Evolutionary conservation across 2,329 filamentous ascomycete species (phyloP).

Genomic region (Aspergillus hiratsukae): DNA sequence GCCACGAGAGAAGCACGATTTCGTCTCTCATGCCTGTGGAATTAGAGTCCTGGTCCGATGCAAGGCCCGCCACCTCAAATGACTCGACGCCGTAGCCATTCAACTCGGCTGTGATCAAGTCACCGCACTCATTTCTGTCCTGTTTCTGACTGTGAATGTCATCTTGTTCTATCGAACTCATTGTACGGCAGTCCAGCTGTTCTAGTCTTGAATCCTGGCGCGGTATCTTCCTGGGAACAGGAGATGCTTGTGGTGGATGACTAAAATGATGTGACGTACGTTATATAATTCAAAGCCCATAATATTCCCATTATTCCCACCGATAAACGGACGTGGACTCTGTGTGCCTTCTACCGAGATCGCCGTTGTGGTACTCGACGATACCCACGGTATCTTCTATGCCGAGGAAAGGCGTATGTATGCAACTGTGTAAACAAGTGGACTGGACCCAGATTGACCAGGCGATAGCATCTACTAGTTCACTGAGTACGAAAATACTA

Average conservation of each 20-base stretch:
- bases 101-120: too few relatives aligned
- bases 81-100: constrained; percentile 14
- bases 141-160: constrained; percentile 6
- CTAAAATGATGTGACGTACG: neutral
- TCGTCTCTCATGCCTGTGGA: constrained; percentile 40
- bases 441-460: too few relatives aligned
- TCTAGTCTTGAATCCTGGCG: too few relatives aligned
- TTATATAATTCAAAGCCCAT: neutral
- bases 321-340: too few relatives aligned
- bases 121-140: constrained; percentile 9
- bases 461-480: too few relatives aligned
- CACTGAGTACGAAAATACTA: too few relatives aligned
- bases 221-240: neutral
- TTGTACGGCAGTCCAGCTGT: neutral
- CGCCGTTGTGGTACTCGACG: too few relatives aligned
- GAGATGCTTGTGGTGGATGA: neutral
- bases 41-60: constrained; percentile 18
- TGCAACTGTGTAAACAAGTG: too few relatives aligned
- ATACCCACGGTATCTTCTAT: too few relatives aligned
- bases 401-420: too few relatives aligned
- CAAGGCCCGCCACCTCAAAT: constrained; percentile 28
- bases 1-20: constrained; percentile 42
- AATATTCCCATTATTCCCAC: too few relatives aligned
- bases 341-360: too few relatives aligned
- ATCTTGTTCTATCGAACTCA: constrained; percentile 3